A percentile compares a stretch with the other conserved stretches of the same genome.
Conservation (phyloP, 1,139 yeast genomes). For the Magnusiomyces starmeri region DNA sequence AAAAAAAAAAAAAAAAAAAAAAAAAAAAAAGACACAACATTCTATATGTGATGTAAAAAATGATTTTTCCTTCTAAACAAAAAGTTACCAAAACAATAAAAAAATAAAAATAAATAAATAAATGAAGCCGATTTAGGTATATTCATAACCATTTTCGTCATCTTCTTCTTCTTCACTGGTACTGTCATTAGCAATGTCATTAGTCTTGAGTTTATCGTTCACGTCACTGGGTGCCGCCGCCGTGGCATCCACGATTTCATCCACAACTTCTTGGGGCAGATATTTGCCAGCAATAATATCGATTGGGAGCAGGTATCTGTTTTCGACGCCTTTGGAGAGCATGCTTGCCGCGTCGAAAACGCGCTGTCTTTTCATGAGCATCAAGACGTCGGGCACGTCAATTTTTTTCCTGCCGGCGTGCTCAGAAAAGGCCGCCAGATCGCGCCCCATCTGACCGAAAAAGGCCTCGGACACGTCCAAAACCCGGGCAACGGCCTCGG, state of each 20-base stretch:
- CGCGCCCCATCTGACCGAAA: constrained; percentile 26
- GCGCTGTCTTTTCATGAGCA: constrained; percentile 27
- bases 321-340: background rate
- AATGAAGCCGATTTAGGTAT: too few species aligned
- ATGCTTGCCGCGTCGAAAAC: constrained; percentile 11
- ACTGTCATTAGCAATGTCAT: too few species aligned
- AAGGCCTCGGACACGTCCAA: constrained; percentile 25
- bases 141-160: too few species aligned
- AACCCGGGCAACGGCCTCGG: constrained; percentile 26
- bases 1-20: background rate
- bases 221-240: too few species aligned
- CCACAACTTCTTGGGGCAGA: background rate
- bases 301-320: background rate
- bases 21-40: background rate
- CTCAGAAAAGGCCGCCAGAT: constrained; percentile 27
- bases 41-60: background rate
- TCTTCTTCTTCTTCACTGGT: too few species aligned
- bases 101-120: background rate
- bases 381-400: constrained; percentile 28
- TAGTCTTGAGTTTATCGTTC: too few species aligned
- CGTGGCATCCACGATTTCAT: background rate
- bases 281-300: background rate
- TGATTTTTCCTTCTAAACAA: background rate
- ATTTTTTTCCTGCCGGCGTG: constrained; percentile 29
- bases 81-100: background rate